Base-by-base conservation (phyloP, 2,329 filamentous ascomycete genomes). In the Lachnellula subtilissima region DNA sequence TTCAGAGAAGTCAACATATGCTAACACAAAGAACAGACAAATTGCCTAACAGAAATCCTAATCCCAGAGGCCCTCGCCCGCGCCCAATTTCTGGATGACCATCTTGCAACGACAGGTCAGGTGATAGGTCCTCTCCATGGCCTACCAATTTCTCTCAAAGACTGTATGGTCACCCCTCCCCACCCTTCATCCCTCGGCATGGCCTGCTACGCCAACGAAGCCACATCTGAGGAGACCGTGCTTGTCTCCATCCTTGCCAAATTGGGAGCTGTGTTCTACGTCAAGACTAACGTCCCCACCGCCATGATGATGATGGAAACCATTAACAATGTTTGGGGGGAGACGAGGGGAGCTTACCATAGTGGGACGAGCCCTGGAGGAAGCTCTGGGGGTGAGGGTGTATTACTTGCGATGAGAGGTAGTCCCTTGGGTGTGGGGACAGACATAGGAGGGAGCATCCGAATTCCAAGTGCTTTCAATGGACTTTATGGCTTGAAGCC, bases 1-100 rank as follows among this genome's bases (percentile, higher is more conserved):
- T 22, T 19, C 12, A 25, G 28, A 32, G 9, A 11, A 32, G 8
- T 32, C 23, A 7, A 40, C 25, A 22, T 17, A 3, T 12, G 22
- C 14, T 49, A 48, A 22, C 53, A 40, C 25, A 40, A 52, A 19
- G 12, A 11, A 36, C 39, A 82, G 79, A 83, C 79, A 40, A 85
- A 84, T 59, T 85, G 83, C 64, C 69, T 86, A 4, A 82, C 78
- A 0, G 81, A 85, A 59, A 76, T 78, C 23, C 74, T 85, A 53
- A 82, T 83, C 61, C 69, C 77, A 9, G 75, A 78, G 65, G 80
- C 80, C 3, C 71, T 83, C 48, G 66, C 73, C 32, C 72, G 73
- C 40, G 81, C 81, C 3, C 75, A 76, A 59, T 71, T 76, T 39
- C 73, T 83, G 0, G 82, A 85, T 64, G 72, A 76, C 0, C 73